These are phyloP conservation scores for Penicillium verrucosum DNA, from an alignment of 2,329 filamentous ascomycete genomes.

Conservation along the genomic window DNA sequence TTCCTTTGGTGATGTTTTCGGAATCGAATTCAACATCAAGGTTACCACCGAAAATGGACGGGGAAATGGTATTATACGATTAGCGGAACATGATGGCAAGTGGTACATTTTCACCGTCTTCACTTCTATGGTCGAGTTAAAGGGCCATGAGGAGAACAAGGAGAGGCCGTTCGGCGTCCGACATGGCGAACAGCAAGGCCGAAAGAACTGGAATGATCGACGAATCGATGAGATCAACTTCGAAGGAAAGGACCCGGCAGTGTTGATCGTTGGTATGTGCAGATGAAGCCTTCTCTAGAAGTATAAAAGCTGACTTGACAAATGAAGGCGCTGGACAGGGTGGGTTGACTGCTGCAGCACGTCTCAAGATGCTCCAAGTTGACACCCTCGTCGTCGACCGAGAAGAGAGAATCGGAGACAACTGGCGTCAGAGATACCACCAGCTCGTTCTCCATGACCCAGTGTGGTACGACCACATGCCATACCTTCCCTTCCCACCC, in stretches of 20 bases:
- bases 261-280: conserved; percentile 59
- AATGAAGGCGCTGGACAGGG: conserved; percentile 57
- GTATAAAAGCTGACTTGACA: not conserved
- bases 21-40: conserved; percentile 57
- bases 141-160: conserved; percentile 52
- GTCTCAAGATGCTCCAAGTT: conserved; percentile 59
- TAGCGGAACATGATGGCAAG: conserved; percentile 42
- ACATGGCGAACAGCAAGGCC: conserved; percentile 51
- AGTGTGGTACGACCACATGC: conserved; percentile 55
- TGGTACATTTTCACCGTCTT: conserved; percentile 66
- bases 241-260: conserved; percentile 53
- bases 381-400: conserved; percentile 58
- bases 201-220: conserved; percentile 61
- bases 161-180: conserved; percentile 56
- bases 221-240: conserved; percentile 51
- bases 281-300: not conserved
- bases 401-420: conserved; percentile 59
- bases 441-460: conserved; percentile 68
- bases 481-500: conserved; percentile 62
- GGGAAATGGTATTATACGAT: conserved; percentile 56
- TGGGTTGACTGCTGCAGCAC: conserved; percentile 56
- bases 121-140: conserved; percentile 56
- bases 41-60: conserved; percentile 54
- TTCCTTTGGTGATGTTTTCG: conserved; percentile 47
- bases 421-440: conserved; percentile 62